These are phyloP conservation scores for Chimonanthus salicifolius DNA, from an alignment of 164 flowering plant species.

Conservation along the genomic window DNA sequence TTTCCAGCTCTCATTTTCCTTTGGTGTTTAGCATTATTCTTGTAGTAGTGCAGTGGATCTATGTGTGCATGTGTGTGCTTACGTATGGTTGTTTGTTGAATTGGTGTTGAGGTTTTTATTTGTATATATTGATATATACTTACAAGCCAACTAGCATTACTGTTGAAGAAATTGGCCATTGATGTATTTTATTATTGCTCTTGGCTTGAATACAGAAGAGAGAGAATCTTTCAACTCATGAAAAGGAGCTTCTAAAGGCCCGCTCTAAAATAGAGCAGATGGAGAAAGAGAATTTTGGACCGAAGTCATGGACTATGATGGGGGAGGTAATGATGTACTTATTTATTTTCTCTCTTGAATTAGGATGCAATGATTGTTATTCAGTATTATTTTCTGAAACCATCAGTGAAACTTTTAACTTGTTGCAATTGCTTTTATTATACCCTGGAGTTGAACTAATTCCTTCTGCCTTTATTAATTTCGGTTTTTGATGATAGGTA, in stretches of 20 bases:
- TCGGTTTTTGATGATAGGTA: conserved; percentile 40
- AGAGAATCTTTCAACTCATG: conserved; percentile 70
- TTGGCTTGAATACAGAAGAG: conserved; percentile 29
- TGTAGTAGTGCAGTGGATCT: too few relatives aligned
- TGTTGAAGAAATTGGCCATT: not conserved
- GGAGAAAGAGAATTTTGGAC: conserved; percentile 77
- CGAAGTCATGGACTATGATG: conserved; percentile 81
- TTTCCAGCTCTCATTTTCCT: too few relatives aligned
- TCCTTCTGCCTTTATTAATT: not conserved
- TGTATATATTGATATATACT: not conserved
- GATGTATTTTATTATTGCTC: too few relatives aligned
- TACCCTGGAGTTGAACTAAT: not conserved
- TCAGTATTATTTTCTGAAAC: not conserved
- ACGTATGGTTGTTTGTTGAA: not conserved
- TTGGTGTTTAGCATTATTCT: too few relatives aligned
- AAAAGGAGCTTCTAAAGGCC: conserved; percentile 48
- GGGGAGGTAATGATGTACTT: conserved; percentile 71
- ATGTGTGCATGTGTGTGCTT: too few relatives aligned
- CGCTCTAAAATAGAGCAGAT: conserved; percentile 57
- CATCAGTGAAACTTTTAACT: not conserved
- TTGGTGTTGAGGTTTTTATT: not conserved
- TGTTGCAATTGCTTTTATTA: not conserved
- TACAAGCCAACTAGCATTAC: not conserved
- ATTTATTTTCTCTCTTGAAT: not conserved
- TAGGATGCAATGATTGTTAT: too few relatives aligned